Conservation (phyloP, 129 eudicot species). For the Flaveria trinervia region DNA sequence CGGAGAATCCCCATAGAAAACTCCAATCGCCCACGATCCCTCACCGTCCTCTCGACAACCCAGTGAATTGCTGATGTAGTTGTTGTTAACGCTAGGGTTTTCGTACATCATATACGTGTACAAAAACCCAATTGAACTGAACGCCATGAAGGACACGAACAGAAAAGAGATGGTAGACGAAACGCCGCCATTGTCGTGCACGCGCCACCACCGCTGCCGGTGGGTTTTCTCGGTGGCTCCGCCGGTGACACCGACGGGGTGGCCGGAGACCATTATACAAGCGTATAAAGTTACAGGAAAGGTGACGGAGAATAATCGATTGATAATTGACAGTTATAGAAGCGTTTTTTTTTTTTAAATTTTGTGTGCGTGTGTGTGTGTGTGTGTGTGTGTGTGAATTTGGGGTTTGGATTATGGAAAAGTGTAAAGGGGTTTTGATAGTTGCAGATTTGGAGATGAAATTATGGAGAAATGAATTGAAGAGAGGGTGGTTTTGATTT, state of each 20-base stretch:
- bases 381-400: neutral
- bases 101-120: conserved; percentile 32
- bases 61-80: neutral
- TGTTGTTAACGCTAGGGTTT: neutral
- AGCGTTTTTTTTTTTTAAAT: neutral
- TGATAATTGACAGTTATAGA: neutral
- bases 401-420: neutral
- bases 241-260: neutral
- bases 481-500: conserved; percentile 23
- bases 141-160: conserved; percentile 31
- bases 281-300: conserved; percentile 20
- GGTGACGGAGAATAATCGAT: conserved; percentile 24
- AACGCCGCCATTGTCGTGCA: conserved; percentile 38
- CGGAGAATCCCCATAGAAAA: conserved; percentile 81
- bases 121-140: conserved; percentile 32
- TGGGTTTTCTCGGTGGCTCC: conserved; percentile 40
- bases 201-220: conserved; percentile 40
- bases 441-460: neutral
- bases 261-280: conserved; percentile 24
- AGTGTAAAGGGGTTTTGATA: neutral
- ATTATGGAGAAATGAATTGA: neutral
- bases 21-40: conserved; percentile 90
- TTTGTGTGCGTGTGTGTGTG: neutral
- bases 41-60: conserved; percentile 77
- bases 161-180: conserved; percentile 31